Evolutionary conservation across 495 filamentous ascomycete genomes (phyloP).

Genomic region (Lasiosphaeria ovina): DNA sequence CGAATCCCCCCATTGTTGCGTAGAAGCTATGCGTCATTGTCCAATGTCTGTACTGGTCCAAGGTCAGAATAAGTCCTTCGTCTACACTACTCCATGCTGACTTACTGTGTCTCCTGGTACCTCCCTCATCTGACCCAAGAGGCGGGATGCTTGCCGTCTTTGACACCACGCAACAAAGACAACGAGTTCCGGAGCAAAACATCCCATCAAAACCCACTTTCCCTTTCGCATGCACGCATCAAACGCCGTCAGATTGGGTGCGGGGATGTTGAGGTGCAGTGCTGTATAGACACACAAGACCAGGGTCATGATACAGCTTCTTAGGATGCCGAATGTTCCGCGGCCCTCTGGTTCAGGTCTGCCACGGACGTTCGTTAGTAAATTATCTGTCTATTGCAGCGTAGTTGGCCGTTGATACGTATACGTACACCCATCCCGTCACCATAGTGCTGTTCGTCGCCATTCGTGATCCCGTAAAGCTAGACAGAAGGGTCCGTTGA

Average conservation of each 20-base stretch:
- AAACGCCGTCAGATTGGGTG: neutral
- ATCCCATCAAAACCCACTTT: conserved; percentile 12
- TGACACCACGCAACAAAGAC: conserved; percentile 12
- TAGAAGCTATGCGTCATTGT: conserved; percentile 12
- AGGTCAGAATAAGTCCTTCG: neutral
- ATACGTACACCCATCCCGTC: too few relatives aligned
- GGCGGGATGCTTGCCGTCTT: neutral
- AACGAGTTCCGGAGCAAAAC: conserved; percentile 17
- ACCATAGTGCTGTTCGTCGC: too few relatives aligned
- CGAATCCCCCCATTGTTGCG: conserved; percentile 15
- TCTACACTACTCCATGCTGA: neutral
- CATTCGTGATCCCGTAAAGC: too few relatives aligned
- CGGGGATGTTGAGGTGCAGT: conserved; percentile 27
- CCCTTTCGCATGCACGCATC: neutral
- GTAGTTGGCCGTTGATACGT: too few relatives aligned
- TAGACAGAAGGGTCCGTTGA: too few relatives aligned
- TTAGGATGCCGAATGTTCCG: conserved; percentile 14
- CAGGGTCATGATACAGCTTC: conserved; percentile 16
- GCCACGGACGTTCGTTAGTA: too few relatives aligned
- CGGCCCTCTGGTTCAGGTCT: conserved; percentile 4
- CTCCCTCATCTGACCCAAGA: too few relatives aligned
- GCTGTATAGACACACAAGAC: conserved; percentile 21
- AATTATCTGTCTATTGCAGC: too few relatives aligned
- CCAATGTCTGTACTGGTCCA: conserved; percentile 2
- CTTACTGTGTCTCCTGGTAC: neutral